Percentiles rank a stretch among this genome's conserved stretches.
phyloP scores from a whole-genome alignment of 75 land plant species.

The Pinus albicaulis region DNA sequence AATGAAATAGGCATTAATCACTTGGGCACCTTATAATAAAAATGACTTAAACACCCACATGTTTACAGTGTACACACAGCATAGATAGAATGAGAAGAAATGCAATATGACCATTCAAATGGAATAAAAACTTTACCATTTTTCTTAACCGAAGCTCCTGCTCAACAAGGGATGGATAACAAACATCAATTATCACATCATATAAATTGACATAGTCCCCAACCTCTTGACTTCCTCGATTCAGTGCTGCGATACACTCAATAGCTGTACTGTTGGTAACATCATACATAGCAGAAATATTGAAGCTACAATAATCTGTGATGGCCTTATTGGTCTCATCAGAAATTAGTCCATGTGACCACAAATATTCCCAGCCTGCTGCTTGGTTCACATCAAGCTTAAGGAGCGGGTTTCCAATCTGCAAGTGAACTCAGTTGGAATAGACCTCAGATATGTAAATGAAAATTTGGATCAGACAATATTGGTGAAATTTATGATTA shows the following conservation, averaged over 20 bases:
- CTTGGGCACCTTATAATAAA: not conserved
- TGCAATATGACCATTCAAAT: not conserved
- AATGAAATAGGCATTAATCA: not conserved
- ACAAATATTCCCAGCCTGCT: slow-evolving; percentile 74
- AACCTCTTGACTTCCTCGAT: slow-evolving; percentile 45
- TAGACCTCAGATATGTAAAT: not conserved
- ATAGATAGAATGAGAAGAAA: not conserved
- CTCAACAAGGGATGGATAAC: slow-evolving; percentile 66
- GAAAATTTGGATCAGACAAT: not conserved
- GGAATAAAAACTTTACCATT: slow-evolving; percentile 28
- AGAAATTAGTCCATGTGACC: slow-evolving; percentile 94
- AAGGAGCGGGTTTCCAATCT: slow-evolving; percentile 91
- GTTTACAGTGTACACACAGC: not conserved
- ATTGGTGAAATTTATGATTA: not conserved
- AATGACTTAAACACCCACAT: not conserved
- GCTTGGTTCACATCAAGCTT: slow-evolving; percentile 63
- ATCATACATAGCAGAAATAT: slow-evolving; percentile 32
- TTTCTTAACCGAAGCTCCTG: slow-evolving; percentile 66
- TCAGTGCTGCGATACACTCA: slow-evolving; percentile 53
- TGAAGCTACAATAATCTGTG: slow-evolving; percentile 65
- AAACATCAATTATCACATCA: slow-evolving; percentile 77
- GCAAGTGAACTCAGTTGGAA: slow-evolving; percentile 6
- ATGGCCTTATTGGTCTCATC: slow-evolving; percentile 73
- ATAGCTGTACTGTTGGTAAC: slow-evolving; percentile 47
- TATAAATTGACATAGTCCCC: slow-evolving; percentile 69